These are phyloP conservation scores for Leucocoprinus sp. DNA, from an alignment of 768 basidiomycete genomes.

Conservation along the genomic window DNA sequence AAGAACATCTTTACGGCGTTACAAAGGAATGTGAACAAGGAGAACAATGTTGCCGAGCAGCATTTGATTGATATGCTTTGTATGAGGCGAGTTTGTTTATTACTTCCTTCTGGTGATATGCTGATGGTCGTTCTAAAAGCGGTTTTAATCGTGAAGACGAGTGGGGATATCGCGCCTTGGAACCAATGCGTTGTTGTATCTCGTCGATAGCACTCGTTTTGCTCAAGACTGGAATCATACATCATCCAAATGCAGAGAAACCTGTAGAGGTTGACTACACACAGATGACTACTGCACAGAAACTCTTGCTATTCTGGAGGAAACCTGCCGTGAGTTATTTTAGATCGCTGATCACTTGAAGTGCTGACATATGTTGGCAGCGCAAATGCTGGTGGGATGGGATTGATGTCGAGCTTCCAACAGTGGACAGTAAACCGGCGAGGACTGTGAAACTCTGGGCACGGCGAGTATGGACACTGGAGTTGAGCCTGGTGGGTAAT, in stretches of 20 bases:
- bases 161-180: conserved; percentile 96
- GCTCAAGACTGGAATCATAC: conserved; percentile 92
- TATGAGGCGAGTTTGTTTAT: conserved; percentile 67
- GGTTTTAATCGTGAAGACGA: conserved; percentile 96
- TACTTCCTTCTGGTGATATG: conserved; percentile 7
- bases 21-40: conserved; percentile 98
- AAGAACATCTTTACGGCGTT: conserved; percentile 94
- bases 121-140: conserved; percentile 32
- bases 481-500: conserved; percentile 76
- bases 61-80: conserved; percentile 99
- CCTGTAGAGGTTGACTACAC: conserved; percentile 78
- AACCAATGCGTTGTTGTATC: conserved; percentile 95
- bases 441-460: conserved; percentile 88
- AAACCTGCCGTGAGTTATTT: conserved; percentile 86
- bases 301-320: conserved; percentile 94
- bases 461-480: conserved; percentile 95
- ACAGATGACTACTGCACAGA: conserved; percentile 98
- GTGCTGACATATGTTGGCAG: too few relatives aligned
- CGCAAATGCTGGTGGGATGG: conserved; percentile 99
- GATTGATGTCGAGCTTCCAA: conserved; percentile 76
- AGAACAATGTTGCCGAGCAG: conserved; percentile 98
- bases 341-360: conserved; percentile 1
- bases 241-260: conserved; percentile 57
- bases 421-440: conserved; percentile 39
- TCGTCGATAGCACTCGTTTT: conserved; percentile 96